Conservation (phyloP, 2,329 filamentous ascomycete genomes). For the Fusarium hainanense region DNA sequence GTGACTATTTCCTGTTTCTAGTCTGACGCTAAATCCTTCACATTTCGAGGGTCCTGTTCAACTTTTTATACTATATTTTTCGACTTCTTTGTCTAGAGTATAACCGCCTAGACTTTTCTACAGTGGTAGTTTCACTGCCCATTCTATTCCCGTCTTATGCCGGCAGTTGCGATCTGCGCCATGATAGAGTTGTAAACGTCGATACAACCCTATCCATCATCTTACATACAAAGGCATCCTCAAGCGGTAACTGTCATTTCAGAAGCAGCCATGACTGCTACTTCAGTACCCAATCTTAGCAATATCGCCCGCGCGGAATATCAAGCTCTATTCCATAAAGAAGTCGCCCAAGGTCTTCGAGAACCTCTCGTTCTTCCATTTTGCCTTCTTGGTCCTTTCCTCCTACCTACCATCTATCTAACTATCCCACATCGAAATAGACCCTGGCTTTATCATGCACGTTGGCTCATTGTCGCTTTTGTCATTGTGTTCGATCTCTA, state of each 20-base stretch:
- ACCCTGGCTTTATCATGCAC: constrained; percentile 61
- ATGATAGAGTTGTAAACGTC: constrained; percentile 21
- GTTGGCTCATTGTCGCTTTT: constrained; percentile 61
- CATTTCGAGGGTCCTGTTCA: background rate
- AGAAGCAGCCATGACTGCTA: constrained; percentile 14
- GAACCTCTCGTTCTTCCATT: constrained; percentile 65
- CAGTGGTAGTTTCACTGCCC: background rate
- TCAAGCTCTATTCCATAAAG: constrained; percentile 51
- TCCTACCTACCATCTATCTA: constrained; percentile 66
- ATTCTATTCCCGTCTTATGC: constrained; percentile 8
- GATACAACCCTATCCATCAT: constrained; percentile 14
- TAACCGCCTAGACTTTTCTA: background rate
- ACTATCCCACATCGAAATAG: constrained; percentile 63
- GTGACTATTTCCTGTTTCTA: background rate
- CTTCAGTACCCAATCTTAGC: constrained; percentile 36
- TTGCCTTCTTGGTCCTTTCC: constrained; percentile 58
- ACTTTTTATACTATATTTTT: background rate
- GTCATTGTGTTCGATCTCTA: constrained; percentile 58
- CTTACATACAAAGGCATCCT: constrained; percentile 1
- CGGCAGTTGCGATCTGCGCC: constrained; percentile 10
- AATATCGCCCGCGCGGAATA: constrained; percentile 49
- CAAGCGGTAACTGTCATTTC: background rate
- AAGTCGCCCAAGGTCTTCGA: constrained; percentile 53
- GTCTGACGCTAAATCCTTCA: background rate
- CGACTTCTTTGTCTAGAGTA: background rate